Conservation (phyloP, 2,329 filamentous ascomycete species). For the Colletotrichum gigasporum region DNA sequence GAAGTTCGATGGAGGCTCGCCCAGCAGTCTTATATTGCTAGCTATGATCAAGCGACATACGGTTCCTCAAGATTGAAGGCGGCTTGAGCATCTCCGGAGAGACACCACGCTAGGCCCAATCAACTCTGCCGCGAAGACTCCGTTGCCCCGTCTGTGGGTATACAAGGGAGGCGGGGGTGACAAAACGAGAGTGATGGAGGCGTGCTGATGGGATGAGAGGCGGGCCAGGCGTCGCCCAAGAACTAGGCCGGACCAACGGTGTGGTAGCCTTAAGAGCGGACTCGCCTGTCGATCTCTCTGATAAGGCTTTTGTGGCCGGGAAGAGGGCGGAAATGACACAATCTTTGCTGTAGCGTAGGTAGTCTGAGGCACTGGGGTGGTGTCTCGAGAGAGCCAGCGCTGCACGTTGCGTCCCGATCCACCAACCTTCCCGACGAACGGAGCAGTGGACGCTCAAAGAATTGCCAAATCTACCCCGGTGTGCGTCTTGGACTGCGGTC, state of each 20-base stretch:
- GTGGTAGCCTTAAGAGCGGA: slow-evolving; percentile 26
- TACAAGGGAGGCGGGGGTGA: slow-evolving; percentile 15
- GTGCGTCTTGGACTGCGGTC: not conserved
- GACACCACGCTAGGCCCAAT: slow-evolving; percentile 23
- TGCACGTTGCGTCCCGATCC: not conserved
- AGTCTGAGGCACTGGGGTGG: not conserved
- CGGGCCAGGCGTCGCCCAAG: slow-evolving; percentile 16
- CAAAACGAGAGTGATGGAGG: not conserved
- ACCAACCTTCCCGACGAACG: not conserved
- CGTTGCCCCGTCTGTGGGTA: slow-evolving; percentile 22
- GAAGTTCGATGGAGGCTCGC: not conserved
- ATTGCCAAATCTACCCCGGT: not conserved
- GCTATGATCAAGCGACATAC: slow-evolving; percentile 1
- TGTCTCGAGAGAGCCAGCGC: slow-evolving; percentile 7
- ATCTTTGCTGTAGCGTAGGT: slow-evolving; percentile 10
- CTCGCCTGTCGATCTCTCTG: slow-evolving; percentile 28
- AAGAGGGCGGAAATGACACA: slow-evolving; percentile 25
- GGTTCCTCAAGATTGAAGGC: not conserved
- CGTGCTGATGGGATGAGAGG: slow-evolving; percentile 10
- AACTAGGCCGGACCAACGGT: slow-evolving; percentile 11
- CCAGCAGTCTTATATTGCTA: slow-evolving; percentile 20
- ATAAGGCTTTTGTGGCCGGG: slow-evolving; percentile 12
- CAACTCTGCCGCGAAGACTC: slow-evolving; percentile 23
- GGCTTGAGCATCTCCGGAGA: slow-evolving; percentile 29
- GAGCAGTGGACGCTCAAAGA: not conserved